A percentile compares a stretch with the other conserved stretches of the same genome.
These are phyloP conservation scores for Lathyrus tuberosus DNA, from an alignment of 306 rosid species.

Conservation along the genomic window DNA sequence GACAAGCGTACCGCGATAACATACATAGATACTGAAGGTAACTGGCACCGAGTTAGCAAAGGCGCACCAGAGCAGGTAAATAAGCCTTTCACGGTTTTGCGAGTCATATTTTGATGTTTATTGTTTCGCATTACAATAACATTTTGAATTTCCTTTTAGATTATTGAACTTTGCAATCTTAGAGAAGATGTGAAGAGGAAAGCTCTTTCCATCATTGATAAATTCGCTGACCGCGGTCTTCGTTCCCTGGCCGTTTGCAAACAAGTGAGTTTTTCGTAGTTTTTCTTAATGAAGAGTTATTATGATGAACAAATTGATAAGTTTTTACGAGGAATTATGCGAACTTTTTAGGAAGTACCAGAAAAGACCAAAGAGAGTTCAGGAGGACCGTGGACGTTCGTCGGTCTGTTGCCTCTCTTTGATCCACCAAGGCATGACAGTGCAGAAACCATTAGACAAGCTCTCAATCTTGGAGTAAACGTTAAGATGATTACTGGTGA, in stretches of 20 bases:
- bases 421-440: constrained; percentile 97
- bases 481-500: constrained; percentile 98
- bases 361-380: constrained; percentile 73
- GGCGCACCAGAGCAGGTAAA: constrained; percentile 95
- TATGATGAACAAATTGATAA: neutral
- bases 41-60: constrained; percentile 87
- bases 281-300: neutral
- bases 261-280: constrained; percentile 49
- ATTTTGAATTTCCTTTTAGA: constrained; percentile 46
- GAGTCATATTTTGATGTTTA: neutral
- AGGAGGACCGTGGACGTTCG: constrained; percentile 81
- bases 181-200: constrained; percentile 60
- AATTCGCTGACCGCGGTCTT: constrained; percentile 91
- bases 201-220: constrained; percentile 73
- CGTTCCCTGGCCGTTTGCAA: constrained; percentile 74
- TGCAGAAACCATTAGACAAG: constrained; percentile 87
- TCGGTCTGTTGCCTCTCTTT: constrained; percentile 88
- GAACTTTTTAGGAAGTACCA: constrained; percentile 54
- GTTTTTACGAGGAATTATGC: neutral
- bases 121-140: constrained; percentile 17
- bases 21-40: constrained; percentile 62
- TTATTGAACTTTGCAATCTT: constrained; percentile 77
- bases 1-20: constrained; percentile 96
- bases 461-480: constrained; percentile 80
- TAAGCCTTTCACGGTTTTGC: neutral